Evolutionary conservation across 2,329 filamentous ascomycete genomes (phyloP).

Genomic region (Pyricularia pennisetigena): DNA sequence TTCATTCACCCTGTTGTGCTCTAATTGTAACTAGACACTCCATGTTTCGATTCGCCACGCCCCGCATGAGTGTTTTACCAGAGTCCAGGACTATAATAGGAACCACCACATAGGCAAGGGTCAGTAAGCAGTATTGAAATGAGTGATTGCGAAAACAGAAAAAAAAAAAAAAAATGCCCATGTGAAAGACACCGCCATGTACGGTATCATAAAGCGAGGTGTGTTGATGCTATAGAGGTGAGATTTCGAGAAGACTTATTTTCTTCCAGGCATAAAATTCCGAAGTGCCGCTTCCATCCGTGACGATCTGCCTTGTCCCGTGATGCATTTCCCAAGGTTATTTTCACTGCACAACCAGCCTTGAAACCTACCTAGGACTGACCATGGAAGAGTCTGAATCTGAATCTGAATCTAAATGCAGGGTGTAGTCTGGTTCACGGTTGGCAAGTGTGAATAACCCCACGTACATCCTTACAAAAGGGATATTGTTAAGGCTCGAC

Average conservation of each 20-base stretch:
- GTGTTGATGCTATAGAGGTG: not conserved
- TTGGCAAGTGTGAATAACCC: not conserved
- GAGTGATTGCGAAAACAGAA: not conserved
- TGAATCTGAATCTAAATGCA: not conserved
- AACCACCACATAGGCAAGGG: too few species aligned
- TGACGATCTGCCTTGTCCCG: not conserved
- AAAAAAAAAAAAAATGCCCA: too few species aligned
- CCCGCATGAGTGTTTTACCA: too few species aligned
- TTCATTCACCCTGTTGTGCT: too few species aligned
- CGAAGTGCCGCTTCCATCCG: not conserved
- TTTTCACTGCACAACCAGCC: not conserved
- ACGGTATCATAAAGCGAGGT: not conserved
- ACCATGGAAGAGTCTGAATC: not conserved
- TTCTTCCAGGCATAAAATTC: not conserved
- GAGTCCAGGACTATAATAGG: too few species aligned
- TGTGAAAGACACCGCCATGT: not conserved
- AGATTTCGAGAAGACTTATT: not conserved
- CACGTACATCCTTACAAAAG: not conserved
- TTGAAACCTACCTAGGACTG: not conserved
- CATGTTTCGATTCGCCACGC: too few species aligned
- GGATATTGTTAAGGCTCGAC: not conserved
- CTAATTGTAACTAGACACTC: too few species aligned
- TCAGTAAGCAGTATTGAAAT: not conserved
- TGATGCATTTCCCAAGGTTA: not conserved
- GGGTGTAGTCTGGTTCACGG: not conserved